A percentile compares a stretch with the other conserved stretches of the same genome.
phyloP scores from a whole-genome alignment of 768 basidiomycete genomes.

The Candolleomyces efflorescens region DNA sequence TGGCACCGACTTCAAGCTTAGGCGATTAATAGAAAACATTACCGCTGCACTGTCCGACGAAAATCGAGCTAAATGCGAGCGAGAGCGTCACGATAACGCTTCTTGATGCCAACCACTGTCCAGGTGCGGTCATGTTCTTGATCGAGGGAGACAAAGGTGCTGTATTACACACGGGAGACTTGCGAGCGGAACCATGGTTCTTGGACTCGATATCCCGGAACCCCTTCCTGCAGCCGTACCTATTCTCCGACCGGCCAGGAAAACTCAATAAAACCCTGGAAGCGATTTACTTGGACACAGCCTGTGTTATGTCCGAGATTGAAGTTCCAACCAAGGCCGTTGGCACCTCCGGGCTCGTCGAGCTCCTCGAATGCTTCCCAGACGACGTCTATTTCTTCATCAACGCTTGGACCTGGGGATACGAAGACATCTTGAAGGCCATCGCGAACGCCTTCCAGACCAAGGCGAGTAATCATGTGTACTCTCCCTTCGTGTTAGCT shows the following conservation, averaged over 20 bases:
- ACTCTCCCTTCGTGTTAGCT: background rate
- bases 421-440: constrained; percentile 85
- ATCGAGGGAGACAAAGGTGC: constrained; percentile 67
- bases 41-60: constrained; percentile 60
- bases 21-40: constrained; percentile 44
- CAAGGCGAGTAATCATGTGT: constrained; percentile 35
- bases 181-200: constrained; percentile 84
- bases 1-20: background rate
- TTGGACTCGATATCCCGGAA: constrained; percentile 64
- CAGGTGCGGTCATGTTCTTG: constrained; percentile 91
- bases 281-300: constrained; percentile 83
- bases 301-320: constrained; percentile 49
- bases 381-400: constrained; percentile 74
- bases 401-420: constrained; percentile 95
- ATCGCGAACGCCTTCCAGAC: constrained; percentile 63
- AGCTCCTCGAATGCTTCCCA: constrained; percentile 68
- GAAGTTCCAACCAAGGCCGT: constrained; percentile 58
- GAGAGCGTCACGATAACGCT: constrained; percentile 71
- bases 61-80: constrained; percentile 49
- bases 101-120: constrained; percentile 93
- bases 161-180: constrained; percentile 90
- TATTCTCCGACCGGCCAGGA: constrained; percentile 29
- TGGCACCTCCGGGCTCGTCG: constrained; percentile 62
- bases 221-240: constrained; percentile 68
- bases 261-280: constrained; percentile 47